Evolutionary conservation across 257 asterid genomes (phyloP).

Genomic region (Nicotiana noctiflora): DNA sequence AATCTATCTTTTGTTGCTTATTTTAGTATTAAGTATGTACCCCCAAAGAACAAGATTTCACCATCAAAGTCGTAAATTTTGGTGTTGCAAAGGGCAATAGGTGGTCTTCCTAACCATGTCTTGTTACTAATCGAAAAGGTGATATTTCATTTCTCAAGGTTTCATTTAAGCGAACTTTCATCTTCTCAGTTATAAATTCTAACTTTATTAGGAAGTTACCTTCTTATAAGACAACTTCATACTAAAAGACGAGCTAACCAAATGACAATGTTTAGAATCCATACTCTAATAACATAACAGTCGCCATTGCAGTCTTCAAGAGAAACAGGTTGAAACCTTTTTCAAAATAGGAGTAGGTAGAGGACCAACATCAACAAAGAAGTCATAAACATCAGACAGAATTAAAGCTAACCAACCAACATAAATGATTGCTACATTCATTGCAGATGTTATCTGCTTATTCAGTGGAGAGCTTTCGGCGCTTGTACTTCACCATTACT

Average conservation of each 20-base stretch:
- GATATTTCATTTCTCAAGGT: no score
- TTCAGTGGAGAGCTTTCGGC: slow-evolving; percentile 9
- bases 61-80: no score
- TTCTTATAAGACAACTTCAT: background rate
- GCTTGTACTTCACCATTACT: slow-evolving; percentile 28
- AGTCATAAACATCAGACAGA: slow-evolving; percentile 1
- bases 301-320: background rate
- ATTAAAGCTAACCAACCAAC: background rate
- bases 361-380: background rate
- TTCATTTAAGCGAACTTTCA: no score
- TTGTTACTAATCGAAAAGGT: no score
- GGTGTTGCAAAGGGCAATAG: no score
- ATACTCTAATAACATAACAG: background rate
- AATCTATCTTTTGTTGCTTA: no score
- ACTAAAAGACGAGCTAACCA: background rate
- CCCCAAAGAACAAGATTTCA: no score
- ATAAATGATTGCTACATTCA: background rate
- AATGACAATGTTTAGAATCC: background rate
- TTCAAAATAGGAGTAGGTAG: background rate
- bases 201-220: background rate
- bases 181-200: no score
- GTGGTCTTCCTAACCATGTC: no score
- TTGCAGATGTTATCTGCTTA: background rate
- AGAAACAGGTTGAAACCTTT: background rate
- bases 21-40: no score